Conservation (phyloP, 495 filamentous ascomycete species). For the Daldinia caldariorum region DNA sequence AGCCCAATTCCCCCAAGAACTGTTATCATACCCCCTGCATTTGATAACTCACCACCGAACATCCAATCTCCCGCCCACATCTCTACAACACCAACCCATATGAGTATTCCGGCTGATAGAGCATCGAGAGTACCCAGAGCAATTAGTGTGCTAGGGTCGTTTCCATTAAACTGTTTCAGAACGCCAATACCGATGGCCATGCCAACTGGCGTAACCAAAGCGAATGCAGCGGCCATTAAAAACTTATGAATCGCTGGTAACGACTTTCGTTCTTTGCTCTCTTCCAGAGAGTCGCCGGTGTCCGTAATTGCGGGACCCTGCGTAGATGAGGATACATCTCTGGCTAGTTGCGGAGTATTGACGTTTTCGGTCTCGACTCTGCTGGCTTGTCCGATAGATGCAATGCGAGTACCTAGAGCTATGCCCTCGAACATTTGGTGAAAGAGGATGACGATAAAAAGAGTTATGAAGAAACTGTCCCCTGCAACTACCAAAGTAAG, state of each 20-base stretch:
- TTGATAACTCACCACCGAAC: conserved; percentile 49
- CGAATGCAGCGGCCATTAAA: conserved; percentile 60
- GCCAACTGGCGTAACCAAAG: conserved; percentile 65
- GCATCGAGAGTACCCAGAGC: conserved; percentile 68
- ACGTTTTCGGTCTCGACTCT: conserved; percentile 25
- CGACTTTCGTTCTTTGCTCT: conserved; percentile 11
- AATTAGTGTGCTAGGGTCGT: conserved; percentile 62
- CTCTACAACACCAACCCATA: conserved; percentile 69
- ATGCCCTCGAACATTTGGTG: conserved; percentile 83
- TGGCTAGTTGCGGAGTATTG: conserved; percentile 14
- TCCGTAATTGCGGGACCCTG: conserved; percentile 8
- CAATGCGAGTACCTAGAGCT: conserved; percentile 77
- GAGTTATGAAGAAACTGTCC: conserved; percentile 64
- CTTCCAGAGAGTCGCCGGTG: conserved; percentile 14
- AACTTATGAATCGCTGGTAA: conserved; percentile 54
- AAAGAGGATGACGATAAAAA: conserved; percentile 69
- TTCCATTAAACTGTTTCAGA: conserved; percentile 64
- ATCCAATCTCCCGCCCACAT: conserved; percentile 70
- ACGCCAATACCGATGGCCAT: conserved; percentile 70
- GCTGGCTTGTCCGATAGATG: conserved; percentile 56
- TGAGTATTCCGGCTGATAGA: conserved; percentile 65
- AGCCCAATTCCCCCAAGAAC: conserved; percentile 47
- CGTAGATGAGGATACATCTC: conserved; percentile 13
- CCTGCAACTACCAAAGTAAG: conserved; percentile 66
- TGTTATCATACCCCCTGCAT: conserved; percentile 42